Evolutionary conservation across 768 basidiomycete species (phyloP).

Genomic region (Rhizopogon vinicolor): DNA sequence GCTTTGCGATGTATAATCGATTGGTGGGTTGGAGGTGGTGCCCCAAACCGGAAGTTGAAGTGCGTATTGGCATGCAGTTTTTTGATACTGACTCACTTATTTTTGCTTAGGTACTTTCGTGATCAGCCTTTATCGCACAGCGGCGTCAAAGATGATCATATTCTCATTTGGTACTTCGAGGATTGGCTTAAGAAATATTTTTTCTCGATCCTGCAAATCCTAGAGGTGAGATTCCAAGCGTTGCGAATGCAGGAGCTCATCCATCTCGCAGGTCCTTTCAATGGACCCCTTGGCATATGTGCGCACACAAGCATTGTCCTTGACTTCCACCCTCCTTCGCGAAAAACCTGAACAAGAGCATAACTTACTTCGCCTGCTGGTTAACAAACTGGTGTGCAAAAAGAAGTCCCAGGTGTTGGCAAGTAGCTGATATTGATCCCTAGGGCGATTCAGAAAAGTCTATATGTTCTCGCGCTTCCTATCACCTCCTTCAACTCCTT

Average conservation of each 20-base stretch:
- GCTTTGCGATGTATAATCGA: conserved; percentile 89
- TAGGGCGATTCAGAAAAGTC: conserved; percentile 89
- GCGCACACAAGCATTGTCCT: conserved; percentile 74
- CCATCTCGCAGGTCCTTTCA: conserved; percentile 54
- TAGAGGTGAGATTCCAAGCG: conserved; percentile 57
- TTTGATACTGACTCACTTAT: background rate
- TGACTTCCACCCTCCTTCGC: conserved; percentile 75
- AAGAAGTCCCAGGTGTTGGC: background rate
- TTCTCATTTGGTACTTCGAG: conserved; percentile 88
- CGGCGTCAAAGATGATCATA: conserved; percentile 60
- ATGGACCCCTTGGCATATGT: conserved; percentile 86
- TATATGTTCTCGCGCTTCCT: conserved; percentile 85
- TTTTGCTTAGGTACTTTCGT: conserved; percentile 68
- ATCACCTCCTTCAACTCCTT: conserved; percentile 83
- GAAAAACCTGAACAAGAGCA: conserved; percentile 97
- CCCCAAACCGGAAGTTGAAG: conserved; percentile 82
- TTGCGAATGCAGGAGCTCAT: background rate
- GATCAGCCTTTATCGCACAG: conserved; percentile 77
- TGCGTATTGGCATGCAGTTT: conserved; percentile 30
- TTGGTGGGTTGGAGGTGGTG: conserved; percentile 98
- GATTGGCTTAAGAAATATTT: conserved; percentile 98
- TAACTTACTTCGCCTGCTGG: conserved; percentile 86
- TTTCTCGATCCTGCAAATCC: conserved; percentile 83
- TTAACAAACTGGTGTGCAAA: conserved; percentile 81
- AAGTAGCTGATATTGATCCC: background rate